Percentiles rank a stretch among this genome's conserved stretches.
These are phyloP conservation scores for Ceratobasidium sp. DNA, from an alignment of 1,284 basidiomycete genomes.

Conservation along the genomic window DNA sequence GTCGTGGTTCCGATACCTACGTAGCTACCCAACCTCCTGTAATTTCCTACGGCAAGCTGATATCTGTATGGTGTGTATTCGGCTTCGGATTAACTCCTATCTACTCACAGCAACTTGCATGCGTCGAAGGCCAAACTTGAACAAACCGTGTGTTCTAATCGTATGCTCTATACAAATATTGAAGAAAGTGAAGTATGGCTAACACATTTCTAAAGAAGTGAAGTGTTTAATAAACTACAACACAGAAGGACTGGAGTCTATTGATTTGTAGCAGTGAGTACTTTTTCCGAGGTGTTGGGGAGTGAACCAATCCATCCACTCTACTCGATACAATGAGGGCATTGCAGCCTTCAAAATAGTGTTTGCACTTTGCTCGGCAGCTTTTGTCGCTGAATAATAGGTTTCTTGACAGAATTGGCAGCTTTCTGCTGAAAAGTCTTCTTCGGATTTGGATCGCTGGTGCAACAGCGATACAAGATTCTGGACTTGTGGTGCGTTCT, in stretches of 20 bases:
- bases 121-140: no score
- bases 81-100: no score
- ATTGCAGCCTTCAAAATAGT: conserved; percentile 7
- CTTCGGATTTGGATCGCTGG: background rate
- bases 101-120: no score
- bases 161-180: no score
- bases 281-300: conserved; percentile 24
- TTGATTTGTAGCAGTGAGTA: background rate
- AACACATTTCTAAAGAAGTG: no score
- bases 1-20: no score
- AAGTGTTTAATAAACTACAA: no score
- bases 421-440: background rate
- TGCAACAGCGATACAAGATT: conserved; percentile 23
- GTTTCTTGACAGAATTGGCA: conserved; percentile 19
- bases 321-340: conserved; percentile 13
- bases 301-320: conserved; percentile 37
- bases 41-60: no score
- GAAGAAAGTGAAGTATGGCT: no score
- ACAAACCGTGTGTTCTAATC: no score
- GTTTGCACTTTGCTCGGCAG: conserved; percentile 7
- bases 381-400: background rate
- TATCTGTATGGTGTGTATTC: no score
- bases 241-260: background rate
- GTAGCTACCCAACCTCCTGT: no score
- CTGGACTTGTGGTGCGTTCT: background rate